phyloP scores from a whole-genome alignment of 768 basidiomycete genomes.

The Naematelia aurantialba region DNA sequence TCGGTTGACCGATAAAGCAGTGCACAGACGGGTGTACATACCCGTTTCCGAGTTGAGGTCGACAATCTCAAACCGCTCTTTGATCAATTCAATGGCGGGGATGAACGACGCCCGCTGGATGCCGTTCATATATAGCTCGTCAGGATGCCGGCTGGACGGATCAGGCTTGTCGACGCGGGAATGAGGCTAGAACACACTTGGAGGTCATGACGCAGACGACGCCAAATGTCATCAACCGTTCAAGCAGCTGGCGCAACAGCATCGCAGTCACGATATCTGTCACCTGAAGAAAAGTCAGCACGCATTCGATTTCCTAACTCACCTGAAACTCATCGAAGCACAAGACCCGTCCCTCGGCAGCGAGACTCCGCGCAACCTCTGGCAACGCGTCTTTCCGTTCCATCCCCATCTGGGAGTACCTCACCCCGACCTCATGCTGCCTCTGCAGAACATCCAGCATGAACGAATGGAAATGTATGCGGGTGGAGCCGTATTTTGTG shows the following conservation, averaged over 20 bases:
- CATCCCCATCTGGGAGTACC: conserved; percentile 54
- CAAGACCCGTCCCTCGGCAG: conserved; percentile 74
- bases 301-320: conserved; percentile 20
- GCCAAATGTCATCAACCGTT: conserved; percentile 77
- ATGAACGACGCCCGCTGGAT: conserved; percentile 93
- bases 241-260: conserved; percentile 87
- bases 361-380: conserved; percentile 81
- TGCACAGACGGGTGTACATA: conserved; percentile 45
- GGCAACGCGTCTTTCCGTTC: conserved; percentile 75
- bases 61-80: conserved; percentile 76
- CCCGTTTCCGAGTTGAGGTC: conserved; percentile 96
- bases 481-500: conserved; percentile 40
- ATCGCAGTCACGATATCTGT: conserved; percentile 98
- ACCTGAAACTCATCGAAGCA: conserved; percentile 99
- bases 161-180: conserved; percentile 3
- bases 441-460: conserved; percentile 99
- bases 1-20: background rate
- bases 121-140: conserved; percentile 97
- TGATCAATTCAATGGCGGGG: conserved; percentile 90
- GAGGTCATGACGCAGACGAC: conserved; percentile 95
- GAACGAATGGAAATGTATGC: conserved; percentile 97
- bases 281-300: conserved; percentile 56
- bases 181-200: conserved; percentile 61
- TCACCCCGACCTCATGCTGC: conserved; percentile 32
- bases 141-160: conserved; percentile 95